Base-by-base conservation (phyloP, 1,284 basidiomycete species). In the Mycena sp. region DNA sequence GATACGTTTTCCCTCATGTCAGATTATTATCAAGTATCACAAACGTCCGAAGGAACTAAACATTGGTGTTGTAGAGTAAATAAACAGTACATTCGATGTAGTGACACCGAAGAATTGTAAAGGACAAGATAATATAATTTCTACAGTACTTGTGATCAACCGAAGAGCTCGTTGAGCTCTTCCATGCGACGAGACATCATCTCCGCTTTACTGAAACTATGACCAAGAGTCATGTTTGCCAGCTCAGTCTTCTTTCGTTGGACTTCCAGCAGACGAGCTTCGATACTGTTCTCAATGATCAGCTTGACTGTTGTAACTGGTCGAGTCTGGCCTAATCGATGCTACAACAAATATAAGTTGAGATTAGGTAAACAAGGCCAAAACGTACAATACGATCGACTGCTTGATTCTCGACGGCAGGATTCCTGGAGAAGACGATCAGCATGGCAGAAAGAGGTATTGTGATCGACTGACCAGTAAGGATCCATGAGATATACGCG, bases 401-500 rank as follows among this genome's bases (percentile, higher is more conserved):
- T 23, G 95, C 95, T 78, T 98, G 96, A 72, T 96, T 95, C 81
- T 98, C 96, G 7, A 98, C 96, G 12, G 95, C 95, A 19, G 96
- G 96, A 73, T 98, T 98, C 94, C 93, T 95, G 71, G 64, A 50
- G 53, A 44, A 43, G 46, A 35, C 32, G 32, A 52, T 26, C 14
- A 25, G 48, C 41, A 30, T 58, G 50, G 26, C 7, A 30, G 37
- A 26, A 46, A 37, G 61, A 2, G 19, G 35, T 23, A 1, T 23
- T n/a, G 11, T 37, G 25, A 40, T 23, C 49, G 30, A 71, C 84
- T 64, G 75, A 92, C 94, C 95, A 98, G 77, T 96, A 97, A 41
- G 96, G 96, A 77, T 98, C 96, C 87, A 98, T 93, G 44, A 98
- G 81, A 76, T 97, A 98, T 21, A 95, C 95, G 29, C 96, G 87